Percentiles rank a stretch among this genome's conserved stretches.
Evolutionary conservation across 371 early-diverging fungal species (phyloP).

Genomic region (Rhizopus arrhizus): DNA sequence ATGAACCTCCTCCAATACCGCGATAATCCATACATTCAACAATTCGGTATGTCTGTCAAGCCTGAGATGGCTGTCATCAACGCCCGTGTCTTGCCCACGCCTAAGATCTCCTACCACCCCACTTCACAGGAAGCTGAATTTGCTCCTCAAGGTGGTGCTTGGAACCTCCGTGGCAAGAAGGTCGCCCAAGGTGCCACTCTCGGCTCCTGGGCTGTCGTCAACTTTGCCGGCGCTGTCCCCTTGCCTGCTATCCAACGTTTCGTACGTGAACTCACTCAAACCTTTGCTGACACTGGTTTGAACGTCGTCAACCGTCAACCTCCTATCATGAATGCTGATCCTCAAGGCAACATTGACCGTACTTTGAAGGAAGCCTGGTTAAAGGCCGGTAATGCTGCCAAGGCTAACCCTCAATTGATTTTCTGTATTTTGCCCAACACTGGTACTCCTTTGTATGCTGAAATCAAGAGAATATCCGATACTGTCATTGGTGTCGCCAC

Average conservation of each 20-base stretch:
- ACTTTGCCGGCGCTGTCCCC: conserved; percentile 50
- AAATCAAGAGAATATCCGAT: conserved; percentile 93
- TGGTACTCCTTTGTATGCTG: conserved; percentile 85
- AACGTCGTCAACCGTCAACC: conserved; percentile 54
- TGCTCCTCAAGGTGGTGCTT: conserved; percentile 80
- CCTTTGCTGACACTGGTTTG: conserved; percentile 71
- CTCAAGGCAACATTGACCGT: conserved; percentile 65
- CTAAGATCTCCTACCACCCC: conserved; percentile 73
- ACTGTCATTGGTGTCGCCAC: conserved; percentile 88
- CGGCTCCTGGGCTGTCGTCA: conserved; percentile 84
- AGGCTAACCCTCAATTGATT: conserved; percentile 74
- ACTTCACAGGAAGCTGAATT: conserved; percentile 62
- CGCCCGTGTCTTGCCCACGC: conserved; percentile 80
- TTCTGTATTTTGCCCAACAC: conserved; percentile 88
- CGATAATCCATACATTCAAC: conserved; percentile 60
- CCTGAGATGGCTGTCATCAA: conserved; percentile 57
- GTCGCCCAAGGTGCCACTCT: conserved; percentile 75
- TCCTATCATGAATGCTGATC: conserved; percentile 72
- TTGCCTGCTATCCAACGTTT: conserved; percentile 53
- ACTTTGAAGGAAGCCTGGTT: conserved; percentile 75
- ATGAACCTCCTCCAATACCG: conserved; percentile 54
- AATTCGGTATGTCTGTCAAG: conserved; percentile 74
- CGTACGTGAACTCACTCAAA: conserved; percentile 57
- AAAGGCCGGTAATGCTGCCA: conserved; percentile 71
- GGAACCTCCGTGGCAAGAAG: conserved; percentile 91